Evolutionary conservation across 148 eudicot species (phyloP), one percentile per base, ranked within the genome.

Genomic region (Limonium bicolor): DNA sequence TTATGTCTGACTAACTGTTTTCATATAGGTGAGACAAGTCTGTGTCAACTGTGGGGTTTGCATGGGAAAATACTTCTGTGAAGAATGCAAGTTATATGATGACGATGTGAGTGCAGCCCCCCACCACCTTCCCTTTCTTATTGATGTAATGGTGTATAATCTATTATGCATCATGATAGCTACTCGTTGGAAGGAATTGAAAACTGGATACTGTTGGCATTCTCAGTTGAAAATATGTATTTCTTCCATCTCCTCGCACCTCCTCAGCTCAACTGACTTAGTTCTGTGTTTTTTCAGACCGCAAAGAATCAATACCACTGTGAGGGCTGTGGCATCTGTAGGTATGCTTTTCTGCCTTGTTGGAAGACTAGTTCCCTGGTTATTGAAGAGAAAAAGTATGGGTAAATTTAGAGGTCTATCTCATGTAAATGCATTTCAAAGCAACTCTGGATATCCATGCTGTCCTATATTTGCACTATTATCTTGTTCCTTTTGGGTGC

Each of bases 61-160:
- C 55, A 82, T 82, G 96, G 94, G 77, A 12, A 76, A 66, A 51
- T 87, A 87, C 54, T 82, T 66, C 41, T 87, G 96, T 59, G 78
- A 58, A 46, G 59, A 29, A 22, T 87, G 96, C 80, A 87, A 82
- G 73, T 53, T 87, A 20, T 82, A 54, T 62, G 94, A 76, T 61
- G 96, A 87, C 56, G 82, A 87, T 58, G 96, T 87, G 54, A 73
- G 96, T 71, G 20, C n/a, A n/a, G n/a, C n/a, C n/a, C n/a, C n/a
- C n/a, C n/a, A n/a, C n/a, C n/a, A n/a, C n/a, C n/a, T n/a, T n/a
- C n/a, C n/a, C n/a, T n/a, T n/a, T n/a, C 32, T 20, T 37, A 21
- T 32, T 23, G 13, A 30, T 7, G 8, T 40, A 18, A 5, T 40
- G 44, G 11, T 10, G 11, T 3, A 34, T n/a, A 34, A 34, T 10